phyloP scores from a whole-genome alignment of 208 protist species.

The Paratrypanosoma confusum region DNA sequence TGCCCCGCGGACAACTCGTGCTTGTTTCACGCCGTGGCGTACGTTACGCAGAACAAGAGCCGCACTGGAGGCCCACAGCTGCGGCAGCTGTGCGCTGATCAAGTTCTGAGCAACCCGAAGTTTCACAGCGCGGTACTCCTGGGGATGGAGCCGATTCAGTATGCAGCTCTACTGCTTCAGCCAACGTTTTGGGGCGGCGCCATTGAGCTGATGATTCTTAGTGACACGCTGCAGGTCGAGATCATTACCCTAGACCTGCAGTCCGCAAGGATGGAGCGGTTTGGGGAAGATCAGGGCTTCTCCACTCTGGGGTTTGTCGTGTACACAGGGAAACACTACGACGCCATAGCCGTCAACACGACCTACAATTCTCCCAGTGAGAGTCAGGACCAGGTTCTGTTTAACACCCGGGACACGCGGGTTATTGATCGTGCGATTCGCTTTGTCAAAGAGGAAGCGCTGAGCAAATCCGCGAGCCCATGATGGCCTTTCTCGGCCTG shows the following conservation, averaged over 20 bases:
- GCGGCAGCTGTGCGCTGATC: slow-evolving; percentile 64
- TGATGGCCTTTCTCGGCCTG: too few relatives aligned
- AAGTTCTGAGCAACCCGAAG: slow-evolving; percentile 58
- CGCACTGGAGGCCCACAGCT: slow-evolving; percentile 53
- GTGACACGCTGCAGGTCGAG: slow-evolving; percentile 74
- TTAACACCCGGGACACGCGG: slow-evolving; percentile 64
- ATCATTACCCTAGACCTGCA: slow-evolving; percentile 83
- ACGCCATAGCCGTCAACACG: slow-evolving; percentile 82
- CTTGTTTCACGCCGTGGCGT: slow-evolving; percentile 89
- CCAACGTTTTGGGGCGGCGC: slow-evolving; percentile 84
- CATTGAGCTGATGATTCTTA: slow-evolving; percentile 87
- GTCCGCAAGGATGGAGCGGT: slow-evolving; percentile 59
- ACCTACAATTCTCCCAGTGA: slow-evolving; percentile 55
- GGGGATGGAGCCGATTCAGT: slow-evolving; percentile 46
- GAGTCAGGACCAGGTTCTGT: slow-evolving; percentile 77
- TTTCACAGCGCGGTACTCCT: slow-evolving; percentile 65
- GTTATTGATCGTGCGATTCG: slow-evolving; percentile 56
- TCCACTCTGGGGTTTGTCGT: slow-evolving; percentile 76
- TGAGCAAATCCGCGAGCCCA: too few relatives aligned
- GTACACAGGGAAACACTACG: slow-evolving; percentile 92
- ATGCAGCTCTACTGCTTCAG: slow-evolving; percentile 63
- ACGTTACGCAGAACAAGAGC: slow-evolving; percentile 82
- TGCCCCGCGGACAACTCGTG: slow-evolving; percentile 92
- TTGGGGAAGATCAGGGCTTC: slow-evolving; percentile 79
- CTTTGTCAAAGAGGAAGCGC: slow-evolving; percentile 71